Base-by-base conservation (phyloP, 2,329 filamentous ascomycete genomes). In the Xylariaceae sp. region DNA sequence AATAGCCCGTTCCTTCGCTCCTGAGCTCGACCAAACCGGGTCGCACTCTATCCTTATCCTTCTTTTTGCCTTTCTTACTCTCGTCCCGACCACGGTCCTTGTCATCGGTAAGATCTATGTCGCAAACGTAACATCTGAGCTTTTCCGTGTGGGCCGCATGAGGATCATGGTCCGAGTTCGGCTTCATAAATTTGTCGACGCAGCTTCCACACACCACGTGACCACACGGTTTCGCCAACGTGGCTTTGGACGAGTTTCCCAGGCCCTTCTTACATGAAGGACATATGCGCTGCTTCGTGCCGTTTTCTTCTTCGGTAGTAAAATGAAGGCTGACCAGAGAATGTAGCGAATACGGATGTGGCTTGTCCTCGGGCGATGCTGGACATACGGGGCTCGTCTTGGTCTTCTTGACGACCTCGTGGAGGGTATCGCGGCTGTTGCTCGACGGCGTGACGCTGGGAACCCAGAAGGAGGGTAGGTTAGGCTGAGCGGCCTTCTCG, bases 1-100 rank as follows among this genome's bases (percentile, higher is more conserved):
- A 92, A 74, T 96, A 97, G 0, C 93, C 93, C 0, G 93, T 97
- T 0, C 93, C 93, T 67, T 97, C 93, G 41, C 88, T 90, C 65
- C 84, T 86, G 53, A 97, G 82, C 69, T 89, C 85, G 2, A 97
- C 87, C 39, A 97, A 71, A 0, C 92, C 92, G 0, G 87, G 84
- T 61, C 80, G 84, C 41, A 88, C 80, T 55, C 78, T 83, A 41
- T 85, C 81, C 66, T 83, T 71, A 13, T 71, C 74, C 10, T 76
- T 77, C 52, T 80, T 77, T 80, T 60, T 77, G 74, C 49, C 76
- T 73, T 66, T 78, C 56, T 57, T 63, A 62, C 59, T 68, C 60
- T 77, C 61, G 7, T 58, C 55, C 10, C 51, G 69, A 17, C 47
- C 56, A 1, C 59, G 53, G 1, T 65, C 63, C 59, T 69, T 66